Conservation (phyloP, 75 land plant species). For the Larix kaempferi region DNA sequence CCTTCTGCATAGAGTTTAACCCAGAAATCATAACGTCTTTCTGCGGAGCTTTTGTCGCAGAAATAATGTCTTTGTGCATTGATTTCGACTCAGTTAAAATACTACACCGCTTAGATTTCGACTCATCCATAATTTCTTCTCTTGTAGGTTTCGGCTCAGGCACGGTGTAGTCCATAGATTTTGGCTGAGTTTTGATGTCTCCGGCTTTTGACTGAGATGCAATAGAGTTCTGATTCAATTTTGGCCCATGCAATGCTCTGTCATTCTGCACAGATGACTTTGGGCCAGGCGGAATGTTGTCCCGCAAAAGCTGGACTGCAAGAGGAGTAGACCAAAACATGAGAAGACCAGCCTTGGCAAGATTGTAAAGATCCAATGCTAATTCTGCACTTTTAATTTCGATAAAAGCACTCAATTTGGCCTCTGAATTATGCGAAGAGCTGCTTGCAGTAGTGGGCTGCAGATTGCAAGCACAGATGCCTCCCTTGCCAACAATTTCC, state of each 20-base stretch:
- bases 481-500: neutral
- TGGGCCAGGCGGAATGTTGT: neutral
- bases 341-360: neutral
- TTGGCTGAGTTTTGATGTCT: neutral
- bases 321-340: neutral
- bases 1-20: neutral
- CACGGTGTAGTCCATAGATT: neutral
- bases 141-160: neutral
- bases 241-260: neutral
- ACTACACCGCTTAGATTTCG: no score
- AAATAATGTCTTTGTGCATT: neutral
- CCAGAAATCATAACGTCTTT: neutral
- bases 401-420: neutral
- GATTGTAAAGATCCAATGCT: neutral
- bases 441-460: neutral
- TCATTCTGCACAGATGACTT: neutral
- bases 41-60: neutral
- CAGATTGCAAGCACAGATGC: neutral
- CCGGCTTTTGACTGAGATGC: neutral
- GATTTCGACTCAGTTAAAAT: no score
- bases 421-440: neutral
- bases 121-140: no score
- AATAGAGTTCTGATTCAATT: neutral
- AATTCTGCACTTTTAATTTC: neutral
- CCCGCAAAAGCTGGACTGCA: neutral